These are phyloP conservation scores for Penicillium fimorum DNA, from an alignment of 495 filamentous ascomycete species.

Conservation along the genomic window DNA sequence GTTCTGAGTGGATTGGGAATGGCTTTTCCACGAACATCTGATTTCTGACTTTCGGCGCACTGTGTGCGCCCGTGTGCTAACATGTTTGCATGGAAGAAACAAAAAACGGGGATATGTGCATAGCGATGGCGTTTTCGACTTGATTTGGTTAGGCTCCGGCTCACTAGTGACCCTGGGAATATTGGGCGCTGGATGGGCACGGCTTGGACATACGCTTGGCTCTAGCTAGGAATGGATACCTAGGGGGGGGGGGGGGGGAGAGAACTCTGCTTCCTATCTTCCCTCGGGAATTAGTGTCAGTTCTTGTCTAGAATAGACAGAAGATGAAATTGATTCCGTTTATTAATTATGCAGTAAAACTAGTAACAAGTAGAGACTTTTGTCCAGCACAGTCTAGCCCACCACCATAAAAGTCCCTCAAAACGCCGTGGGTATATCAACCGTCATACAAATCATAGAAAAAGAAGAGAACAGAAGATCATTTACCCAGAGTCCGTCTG, in stretches of 20 bases:
- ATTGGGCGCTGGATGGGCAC: constrained; percentile 5
- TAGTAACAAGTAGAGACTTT: neutral
- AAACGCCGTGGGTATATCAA: constrained; percentile 28
- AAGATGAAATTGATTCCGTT: constrained; percentile 8
- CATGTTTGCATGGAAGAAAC: constrained; percentile 21
- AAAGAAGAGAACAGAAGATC: constrained; percentile 9
- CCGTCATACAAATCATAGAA: constrained; percentile 11
- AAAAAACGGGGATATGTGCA: constrained; percentile 28
- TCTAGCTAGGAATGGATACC: neutral
- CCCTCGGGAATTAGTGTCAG: neutral
- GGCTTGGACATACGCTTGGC: constrained; percentile 10
- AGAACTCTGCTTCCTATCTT: neutral
- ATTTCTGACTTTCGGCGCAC: constrained; percentile 10
- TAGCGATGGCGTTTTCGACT: constrained; percentile 45
- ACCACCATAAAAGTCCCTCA: constrained; percentile 5
- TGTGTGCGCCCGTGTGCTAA: constrained; percentile 8
- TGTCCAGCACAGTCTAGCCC: neutral
- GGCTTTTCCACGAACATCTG: neutral
- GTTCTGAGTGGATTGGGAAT: constrained; percentile 29
- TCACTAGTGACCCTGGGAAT: constrained; percentile 1
- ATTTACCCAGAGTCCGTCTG: constrained; percentile 57
- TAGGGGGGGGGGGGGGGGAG: no score
- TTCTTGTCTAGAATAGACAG: constrained; percentile 4
- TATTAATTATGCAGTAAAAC: neutral
- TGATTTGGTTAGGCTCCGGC: constrained; percentile 19